These are phyloP conservation scores for Nadsonia commutata DNA, from an alignment of 1,139 yeast species.

Conservation along the genomic window DNA sequence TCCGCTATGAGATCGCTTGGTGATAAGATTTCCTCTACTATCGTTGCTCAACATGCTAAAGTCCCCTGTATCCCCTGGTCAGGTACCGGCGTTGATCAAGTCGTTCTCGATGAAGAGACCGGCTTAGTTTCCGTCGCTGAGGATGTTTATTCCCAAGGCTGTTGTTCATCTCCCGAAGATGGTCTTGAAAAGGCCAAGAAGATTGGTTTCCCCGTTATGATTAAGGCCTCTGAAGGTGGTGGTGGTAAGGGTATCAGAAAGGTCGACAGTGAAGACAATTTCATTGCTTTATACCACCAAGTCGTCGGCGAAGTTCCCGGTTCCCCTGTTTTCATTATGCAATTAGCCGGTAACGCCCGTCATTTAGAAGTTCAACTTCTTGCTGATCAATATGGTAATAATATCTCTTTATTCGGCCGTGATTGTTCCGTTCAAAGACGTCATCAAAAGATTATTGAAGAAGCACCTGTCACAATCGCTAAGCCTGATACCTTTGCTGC, in stretches of 20 bases:
- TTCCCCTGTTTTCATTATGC: slow-evolving; percentile 89
- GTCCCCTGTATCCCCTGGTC: slow-evolving; percentile 99
- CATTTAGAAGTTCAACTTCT: slow-evolving; percentile 89
- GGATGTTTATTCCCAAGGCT: slow-evolving; percentile 70
- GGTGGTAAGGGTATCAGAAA: slow-evolving; percentile 98
- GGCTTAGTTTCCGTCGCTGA: slow-evolving; percentile 83
- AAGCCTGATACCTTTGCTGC: slow-evolving; percentile 67
- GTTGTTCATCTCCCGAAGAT: slow-evolving; percentile 74
- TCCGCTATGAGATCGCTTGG: slow-evolving; percentile 98
- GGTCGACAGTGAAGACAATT: slow-evolving; percentile 66
- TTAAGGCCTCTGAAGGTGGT: slow-evolving; percentile 97
- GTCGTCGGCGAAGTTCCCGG: slow-evolving; percentile 94
- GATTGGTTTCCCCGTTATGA: slow-evolving; percentile 94
- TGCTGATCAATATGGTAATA: slow-evolving; percentile 93
- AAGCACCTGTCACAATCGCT: slow-evolving; percentile 93
- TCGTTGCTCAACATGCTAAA: slow-evolving; percentile 94
- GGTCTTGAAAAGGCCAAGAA: slow-evolving; percentile 69
- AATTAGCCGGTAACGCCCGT: slow-evolving; percentile 88
- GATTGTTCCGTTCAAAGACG: slow-evolving; percentile 97
- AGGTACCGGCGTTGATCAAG: slow-evolving; percentile 89
- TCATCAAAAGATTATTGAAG: slow-evolving; percentile 92
- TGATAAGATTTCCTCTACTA: slow-evolving; percentile 92
- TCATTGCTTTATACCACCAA: slow-evolving; percentile 58
- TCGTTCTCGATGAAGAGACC: slow-evolving; percentile 46
- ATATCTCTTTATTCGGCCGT: slow-evolving; percentile 85